Evolutionary conservation across 768 basidiomycete genomes (phyloP), one percentile per base, ranked within the genome.

Genomic region (Chalciporus pseudorubinellus): DNA sequence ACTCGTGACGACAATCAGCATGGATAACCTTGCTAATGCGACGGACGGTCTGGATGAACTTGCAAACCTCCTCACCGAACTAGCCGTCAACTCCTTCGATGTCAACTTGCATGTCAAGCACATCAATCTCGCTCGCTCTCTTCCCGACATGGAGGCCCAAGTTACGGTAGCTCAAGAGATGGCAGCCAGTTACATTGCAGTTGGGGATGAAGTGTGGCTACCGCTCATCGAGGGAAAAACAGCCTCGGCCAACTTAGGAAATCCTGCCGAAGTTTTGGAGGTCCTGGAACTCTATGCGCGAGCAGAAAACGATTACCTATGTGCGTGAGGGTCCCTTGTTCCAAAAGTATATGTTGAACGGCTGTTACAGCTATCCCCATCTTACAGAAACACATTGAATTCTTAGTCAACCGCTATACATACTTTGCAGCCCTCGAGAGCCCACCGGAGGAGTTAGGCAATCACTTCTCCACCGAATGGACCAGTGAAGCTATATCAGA

Each of bases 261-360:
- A 78, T 2, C 63, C 69, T 16, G 72, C 77, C 41, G 82, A 79
- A 8, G 70, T 81, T 19, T 59, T 78, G 39, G 81, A 82, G 40
- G 61, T 92, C 36, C 66, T 90, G 51, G 73, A 76, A 14, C 59
- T 87, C 34, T 92, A 85, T 64, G 69, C 73, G 34, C 77, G 77
- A 31, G 90, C 92, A 19, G 86, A 86, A 59, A 70, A 65, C 10
- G 92, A 93, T 60, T 92, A 92, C 66, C 66, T 92, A 31, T 92
- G 92, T 92, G 66, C 62, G 89, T 77, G 26, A 40, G 45, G 44
- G 39, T 45, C 29, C 48, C n/a, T 40, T 44, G 41, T 34, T 31
- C 12, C 29, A 50, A 50, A 44, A 26, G 21, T 57, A 43, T 59
- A 26, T 60, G 51, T 46, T 64, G 48, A 64, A 44, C 52, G 34